Percentiles rank a stretch among this genome's conserved stretches.
Conservation (phyloP, 2,329 filamentous ascomycete species). For the Microsporum canis region DNA sequence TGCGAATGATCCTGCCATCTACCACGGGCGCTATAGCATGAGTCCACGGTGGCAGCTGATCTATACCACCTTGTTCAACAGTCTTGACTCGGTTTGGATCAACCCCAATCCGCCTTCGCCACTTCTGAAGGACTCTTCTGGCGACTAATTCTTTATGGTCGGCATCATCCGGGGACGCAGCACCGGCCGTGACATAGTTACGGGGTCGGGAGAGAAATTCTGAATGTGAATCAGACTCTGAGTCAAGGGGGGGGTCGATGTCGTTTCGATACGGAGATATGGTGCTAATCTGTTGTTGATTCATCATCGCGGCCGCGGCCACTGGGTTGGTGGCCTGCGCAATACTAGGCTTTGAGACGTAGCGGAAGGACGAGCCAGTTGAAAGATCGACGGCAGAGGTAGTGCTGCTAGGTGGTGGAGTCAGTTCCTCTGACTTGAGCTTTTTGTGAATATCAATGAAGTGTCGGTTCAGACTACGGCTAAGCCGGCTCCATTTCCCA, state of each 20-base stretch:
- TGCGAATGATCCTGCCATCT: conserved; percentile 57
- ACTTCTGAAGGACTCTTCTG: conserved; percentile 58
- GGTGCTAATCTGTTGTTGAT: neutral
- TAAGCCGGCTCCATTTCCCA: conserved; percentile 66
- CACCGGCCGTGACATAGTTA: conserved; percentile 30
- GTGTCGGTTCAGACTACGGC: conserved; percentile 49
- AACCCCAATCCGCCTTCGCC: conserved; percentile 58
- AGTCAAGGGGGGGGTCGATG: conserved; percentile 24
- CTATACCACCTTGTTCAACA: conserved; percentile 45
- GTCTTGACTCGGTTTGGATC: conserved; percentile 41
- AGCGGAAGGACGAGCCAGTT: neutral
- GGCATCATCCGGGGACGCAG: conserved; percentile 36
- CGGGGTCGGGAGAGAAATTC: conserved; percentile 28
- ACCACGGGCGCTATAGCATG: conserved; percentile 64
- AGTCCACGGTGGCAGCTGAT: conserved; percentile 61
- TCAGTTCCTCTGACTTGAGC: conserved; percentile 37
- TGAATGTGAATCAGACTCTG: conserved; percentile 33
- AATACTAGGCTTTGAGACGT: neutral
- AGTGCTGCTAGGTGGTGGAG: neutral
- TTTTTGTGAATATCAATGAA: conserved; percentile 56
- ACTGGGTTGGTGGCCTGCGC: neutral
- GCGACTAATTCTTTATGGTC: conserved; percentile 52
- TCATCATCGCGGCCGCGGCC: neutral
- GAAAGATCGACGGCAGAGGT: neutral
- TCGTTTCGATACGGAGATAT: conserved; percentile 16